Evolutionary conservation across 305 asterid genomes (phyloP), one percentile per base, ranked within the genome.

Genomic region (Plantago lanceolata): DNA sequence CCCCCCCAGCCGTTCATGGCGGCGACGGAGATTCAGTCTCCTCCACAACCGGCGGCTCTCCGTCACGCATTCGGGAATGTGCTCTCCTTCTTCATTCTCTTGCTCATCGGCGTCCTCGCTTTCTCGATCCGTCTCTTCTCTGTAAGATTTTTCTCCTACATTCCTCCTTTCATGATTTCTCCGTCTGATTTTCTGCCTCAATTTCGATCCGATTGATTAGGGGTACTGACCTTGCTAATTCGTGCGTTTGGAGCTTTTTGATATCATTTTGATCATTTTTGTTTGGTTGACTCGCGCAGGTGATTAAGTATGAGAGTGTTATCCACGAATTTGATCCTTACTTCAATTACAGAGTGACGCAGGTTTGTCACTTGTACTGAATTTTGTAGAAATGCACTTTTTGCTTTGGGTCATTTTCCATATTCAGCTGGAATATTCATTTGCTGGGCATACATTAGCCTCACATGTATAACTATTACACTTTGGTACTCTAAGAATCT

Each of bases 61-160:
- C 97, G 96, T 19, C 63, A 82, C 74, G 97, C 96, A n/a, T 88
- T 90, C 66, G 99, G 99, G 31, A 86, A 83, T 73, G 99, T 88
- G 70, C 78, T 94, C 44, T 82, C 95, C 31, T 45, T 86, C 63
- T 72, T 87, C 85, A 81, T 88, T 67, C 96, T 94, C 62, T 64
- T 90, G 48, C 90, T 94, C 72, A 94, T 94, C 73, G 99, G 99
- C 48, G 83, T 90, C 64, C 80, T 94, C 44, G 99, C 97, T 64
- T 94, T 94, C 95, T 88, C 99, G 87, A 94, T 94, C 96, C 97
- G 99, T 68, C 83, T 94, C 7, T 94, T 94, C 76, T 94, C 99
- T 13, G 99, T 94, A 80, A 77, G 54, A 26, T 45, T 45, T 17
- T 61, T 51, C 37, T 13, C 44, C 49, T 56, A 43, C 55, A 20